Evolutionary conservation across 2,329 filamentous ascomycete genomes (phyloP).

Genomic region (Alternaria conjuncta): DNA sequence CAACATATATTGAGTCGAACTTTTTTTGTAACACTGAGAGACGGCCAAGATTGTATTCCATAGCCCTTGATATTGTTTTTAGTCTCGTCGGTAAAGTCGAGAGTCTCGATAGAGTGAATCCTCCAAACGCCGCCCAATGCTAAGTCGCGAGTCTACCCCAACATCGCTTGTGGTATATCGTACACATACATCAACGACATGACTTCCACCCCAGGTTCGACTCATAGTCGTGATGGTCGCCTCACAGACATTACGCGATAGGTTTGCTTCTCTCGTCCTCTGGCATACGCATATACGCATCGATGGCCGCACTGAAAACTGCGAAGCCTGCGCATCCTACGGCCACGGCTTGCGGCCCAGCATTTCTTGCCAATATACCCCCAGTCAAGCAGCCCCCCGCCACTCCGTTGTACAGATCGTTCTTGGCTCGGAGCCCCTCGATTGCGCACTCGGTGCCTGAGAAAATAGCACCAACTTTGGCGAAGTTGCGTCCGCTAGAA

Average conservation of each 20-base stretch:
- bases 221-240: neutral
- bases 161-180: slow-evolving; percentile 17
- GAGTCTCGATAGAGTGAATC: neutral
- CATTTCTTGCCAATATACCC: slow-evolving; percentile 82
- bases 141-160: slow-evolving; percentile 13
- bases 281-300: slow-evolving; percentile 75
- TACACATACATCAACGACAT: slow-evolving; percentile 17
- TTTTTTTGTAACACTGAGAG: neutral
- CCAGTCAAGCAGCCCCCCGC: slow-evolving; percentile 90
- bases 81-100: neutral
- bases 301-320: slow-evolving; percentile 89
- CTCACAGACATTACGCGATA: slow-evolving; percentile 35
- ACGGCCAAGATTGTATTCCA: neutral
- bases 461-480: slow-evolving; percentile 89
- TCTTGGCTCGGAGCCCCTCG: slow-evolving; percentile 89
- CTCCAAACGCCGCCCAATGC: slow-evolving; percentile 32
- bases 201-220: neutral
- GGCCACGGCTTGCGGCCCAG: slow-evolving; percentile 85
- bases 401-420: slow-evolving; percentile 88
- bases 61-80: neutral
- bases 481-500: slow-evolving; percentile 90
- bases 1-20: neutral
- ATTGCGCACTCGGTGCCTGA: slow-evolving; percentile 94
- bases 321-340: slow-evolving; percentile 93
- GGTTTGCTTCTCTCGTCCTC: slow-evolving; percentile 50